Percentiles rank a stretch among this genome's conserved stretches.
Evolutionary conservation across 139 green algal genomes (phyloP).

Genomic region (Coelastrella sp.): DNA sequence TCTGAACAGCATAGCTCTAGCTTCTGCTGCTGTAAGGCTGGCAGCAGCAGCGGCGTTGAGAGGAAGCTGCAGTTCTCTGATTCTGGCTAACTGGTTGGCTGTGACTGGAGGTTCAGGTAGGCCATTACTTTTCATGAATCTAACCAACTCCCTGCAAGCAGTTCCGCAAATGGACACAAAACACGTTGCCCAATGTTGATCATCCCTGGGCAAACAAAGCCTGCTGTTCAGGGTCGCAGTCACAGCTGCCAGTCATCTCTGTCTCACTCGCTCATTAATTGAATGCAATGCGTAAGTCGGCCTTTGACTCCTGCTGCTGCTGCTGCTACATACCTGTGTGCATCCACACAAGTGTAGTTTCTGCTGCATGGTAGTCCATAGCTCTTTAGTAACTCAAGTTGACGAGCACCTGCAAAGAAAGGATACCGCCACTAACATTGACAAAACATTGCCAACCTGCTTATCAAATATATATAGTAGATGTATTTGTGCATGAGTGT

Average conservation of each 20-base stretch:
- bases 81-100: conserved; percentile 28
- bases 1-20: conserved; percentile 29
- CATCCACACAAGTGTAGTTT: conserved; percentile 32
- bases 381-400: conserved; percentile 30
- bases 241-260: too few relatives aligned
- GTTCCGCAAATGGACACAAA: neutral
- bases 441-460: too few relatives aligned
- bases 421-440: too few relatives aligned
- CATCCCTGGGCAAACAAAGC: too few relatives aligned
- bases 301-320: neutral
- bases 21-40: conserved; percentile 3
- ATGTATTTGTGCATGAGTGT: too few relatives aligned
- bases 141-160: conserved; percentile 35
- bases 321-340: conserved; percentile 6
- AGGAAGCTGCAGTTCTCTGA: conserved; percentile 6
- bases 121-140: conserved; percentile 1
- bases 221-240: neutral
- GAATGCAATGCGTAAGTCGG: neutral
- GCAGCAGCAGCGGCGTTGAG: neutral
- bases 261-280: neutral
- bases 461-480: too few relatives aligned
- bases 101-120: conserved; percentile 24
- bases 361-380: conserved; percentile 14
- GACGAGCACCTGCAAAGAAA: conserved; percentile 22
- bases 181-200: too few relatives aligned